Evolutionary conservation across 352 stramenopile species (phyloP).

Genomic region (Sclerospora graminicola): DNA sequence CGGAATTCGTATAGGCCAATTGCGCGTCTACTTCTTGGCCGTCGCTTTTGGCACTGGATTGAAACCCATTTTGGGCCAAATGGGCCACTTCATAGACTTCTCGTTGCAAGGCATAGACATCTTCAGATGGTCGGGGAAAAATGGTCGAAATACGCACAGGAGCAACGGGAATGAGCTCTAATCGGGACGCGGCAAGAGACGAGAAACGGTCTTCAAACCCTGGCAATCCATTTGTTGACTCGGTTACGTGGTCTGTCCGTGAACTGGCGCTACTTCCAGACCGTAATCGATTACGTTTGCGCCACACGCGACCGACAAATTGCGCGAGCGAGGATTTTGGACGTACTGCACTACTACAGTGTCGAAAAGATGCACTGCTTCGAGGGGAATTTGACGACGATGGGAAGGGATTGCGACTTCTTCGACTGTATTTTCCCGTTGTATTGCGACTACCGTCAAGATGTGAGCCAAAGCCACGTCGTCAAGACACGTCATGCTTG

Average conservation of each 20-base stretch:
- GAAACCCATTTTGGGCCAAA: constrained; percentile 58
- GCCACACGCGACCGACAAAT: constrained; percentile 23
- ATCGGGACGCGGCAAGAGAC: constrained; percentile 16
- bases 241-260: constrained; percentile 19
- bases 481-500: constrained; percentile 17
- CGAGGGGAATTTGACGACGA: constrained; percentile 24
- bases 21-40: constrained; percentile 55
- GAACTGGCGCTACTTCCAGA: constrained; percentile 21
- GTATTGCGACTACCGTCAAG: constrained; percentile 19
- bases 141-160: constrained; percentile 59
- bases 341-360: no score
- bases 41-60: constrained; percentile 43
- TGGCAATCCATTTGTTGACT: constrained; percentile 13
- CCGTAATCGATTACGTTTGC: constrained; percentile 21
- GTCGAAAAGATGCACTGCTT: constrained; percentile 25
- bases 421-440: constrained; percentile 20
- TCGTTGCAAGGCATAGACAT: constrained; percentile 58
- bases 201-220: constrained; percentile 25
- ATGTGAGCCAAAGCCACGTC: constrained; percentile 22
- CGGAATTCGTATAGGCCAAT: constrained; percentile 65
- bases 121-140: constrained; percentile 63
- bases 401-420: constrained; percentile 21
- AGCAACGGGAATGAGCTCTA: constrained; percentile 44
- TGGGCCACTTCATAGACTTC: constrained; percentile 68
- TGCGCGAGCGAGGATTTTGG: constrained; percentile 28